Evolutionary conservation across 129 eudicot species (phyloP), one percentile per base, ranked within the genome.

Genomic region (Logfia minima): DNA sequence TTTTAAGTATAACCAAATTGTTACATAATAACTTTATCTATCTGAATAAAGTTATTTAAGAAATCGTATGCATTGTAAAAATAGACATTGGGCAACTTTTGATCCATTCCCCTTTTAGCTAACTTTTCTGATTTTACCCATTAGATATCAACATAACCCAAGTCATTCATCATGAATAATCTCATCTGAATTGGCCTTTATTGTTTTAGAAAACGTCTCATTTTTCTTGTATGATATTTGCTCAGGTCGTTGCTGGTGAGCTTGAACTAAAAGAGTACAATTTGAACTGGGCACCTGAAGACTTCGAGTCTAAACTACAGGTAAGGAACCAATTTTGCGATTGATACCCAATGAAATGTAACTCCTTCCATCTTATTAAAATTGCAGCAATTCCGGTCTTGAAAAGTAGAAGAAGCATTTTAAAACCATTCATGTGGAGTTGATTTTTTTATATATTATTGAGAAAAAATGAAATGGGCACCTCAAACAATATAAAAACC

Each of bases 231-330:
- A 31, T 17, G 41, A 64, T 24, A 4, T 17, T 3, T 37, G 9
- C 53, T 75, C 90, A 94, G 98, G 94, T 94, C 67, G 96, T 87
- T 86, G 99, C 99, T 48, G 99, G 99, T 45, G 99, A 94, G 87
- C 93, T 89, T 59, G 99, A 94, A 81, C 88, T 91, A 70, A 89
- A 87, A 82, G 98, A 90, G 81, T 90, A 89, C 77, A 93, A 86
- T 74, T 67, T 89, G 70, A 91, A 89, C 78, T 91, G 98, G 93
- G 87, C 97, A 35, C 99, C 99, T 21, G 97, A 89, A 77, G 99
- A 94, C 72, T 91, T 94, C 67, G 97, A 94, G 84, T 75, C 96
- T 76, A 94, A 94, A 84, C 65, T 94, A 78, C 97, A 91, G 93
- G 99, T 81, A 58, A 78, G 82, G 28, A 80, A 66, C 55, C 17